phyloP scores from a whole-genome alignment of 225 moss, liverwort and hornwort genomes.

The Climacium dendroides region DNA sequence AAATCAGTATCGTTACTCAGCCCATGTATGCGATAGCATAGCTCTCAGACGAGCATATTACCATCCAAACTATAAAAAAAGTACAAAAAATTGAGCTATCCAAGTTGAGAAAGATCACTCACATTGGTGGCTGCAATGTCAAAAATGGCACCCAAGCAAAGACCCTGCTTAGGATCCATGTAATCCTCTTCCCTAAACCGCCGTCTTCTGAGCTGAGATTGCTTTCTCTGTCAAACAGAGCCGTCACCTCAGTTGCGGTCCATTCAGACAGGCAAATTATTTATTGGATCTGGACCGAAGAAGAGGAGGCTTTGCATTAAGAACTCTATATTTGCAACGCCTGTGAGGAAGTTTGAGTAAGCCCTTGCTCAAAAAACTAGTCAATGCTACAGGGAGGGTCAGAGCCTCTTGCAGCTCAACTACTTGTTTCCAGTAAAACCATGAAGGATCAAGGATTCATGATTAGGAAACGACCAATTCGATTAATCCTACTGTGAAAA shows the following conservation, averaged over 20 bases:
- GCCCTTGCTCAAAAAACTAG: not conserved
- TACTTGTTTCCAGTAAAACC: not conserved
- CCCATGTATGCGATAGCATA: not conserved
- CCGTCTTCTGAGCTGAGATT: conserved; percentile 43
- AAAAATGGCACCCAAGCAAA: conserved; percentile 93
- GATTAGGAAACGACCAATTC: not conserved
- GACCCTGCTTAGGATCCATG: conserved; percentile 98
- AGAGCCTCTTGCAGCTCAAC: not conserved
- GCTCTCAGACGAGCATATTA: not conserved
- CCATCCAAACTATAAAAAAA: not conserved
- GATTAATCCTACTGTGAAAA: not conserved
- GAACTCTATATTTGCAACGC: not conserved
- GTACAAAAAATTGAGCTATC: not conserved
- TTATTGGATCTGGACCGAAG: not conserved
- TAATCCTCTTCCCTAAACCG: conserved; percentile 91
- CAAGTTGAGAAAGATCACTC: not conserved
- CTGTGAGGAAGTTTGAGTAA: not conserved
- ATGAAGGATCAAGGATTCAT: not conserved
- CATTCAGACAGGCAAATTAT: not conserved
- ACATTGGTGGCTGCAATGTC: conserved; percentile 99
- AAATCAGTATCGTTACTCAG: not conserved
- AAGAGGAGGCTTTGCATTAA: not conserved
- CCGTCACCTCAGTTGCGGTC: not conserved
- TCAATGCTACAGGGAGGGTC: not conserved
- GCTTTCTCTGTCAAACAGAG: conserved; percentile 57